Evolutionary conservation across 306 rosid species (phyloP).

Genomic region (Dryas octopetala): DNA sequence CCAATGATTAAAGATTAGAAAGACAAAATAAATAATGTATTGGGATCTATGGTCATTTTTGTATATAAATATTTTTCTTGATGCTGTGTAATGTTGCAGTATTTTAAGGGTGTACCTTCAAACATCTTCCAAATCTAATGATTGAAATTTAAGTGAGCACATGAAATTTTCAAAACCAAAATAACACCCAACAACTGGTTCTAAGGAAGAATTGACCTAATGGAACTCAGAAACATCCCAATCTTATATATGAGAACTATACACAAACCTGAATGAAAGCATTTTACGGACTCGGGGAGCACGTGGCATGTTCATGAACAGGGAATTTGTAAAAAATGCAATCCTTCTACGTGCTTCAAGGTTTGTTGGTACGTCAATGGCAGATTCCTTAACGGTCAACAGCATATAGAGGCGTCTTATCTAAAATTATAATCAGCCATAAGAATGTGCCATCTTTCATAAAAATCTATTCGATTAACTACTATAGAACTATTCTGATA

Average conservation of each 20-base stretch:
- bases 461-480: not conserved
- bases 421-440: conserved; percentile 48
- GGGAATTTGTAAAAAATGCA: conserved; percentile 84
- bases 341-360: conserved; percentile 98
- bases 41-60: not conserved
- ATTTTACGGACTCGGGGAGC: conserved; percentile 97
- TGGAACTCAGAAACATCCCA: conserved; percentile 11
- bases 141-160: conserved; percentile 20
- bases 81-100: conserved; percentile 3
- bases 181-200: not conserved
- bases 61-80: not conserved
- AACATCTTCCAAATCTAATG: conserved; percentile 16
- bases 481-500: not conserved
- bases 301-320: conserved; percentile 98
- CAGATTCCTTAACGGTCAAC: conserved; percentile 86
- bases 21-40: not conserved
- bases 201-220: conserved; percentile 19
- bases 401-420: conserved; percentile 78
- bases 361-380: conserved; percentile 81
- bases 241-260: conserved; percentile 21
- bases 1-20: not conserved
- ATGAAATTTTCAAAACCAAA: conserved; percentile 15
- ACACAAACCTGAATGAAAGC: conserved; percentile 82
- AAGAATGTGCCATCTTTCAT: conserved; percentile 9
- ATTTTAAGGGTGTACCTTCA: not conserved